Evolutionary conservation across 2,329 filamentous ascomycete species (phyloP), one percentile per base, ranked within the genome.

Genomic region (Cadophora malorum): DNA sequence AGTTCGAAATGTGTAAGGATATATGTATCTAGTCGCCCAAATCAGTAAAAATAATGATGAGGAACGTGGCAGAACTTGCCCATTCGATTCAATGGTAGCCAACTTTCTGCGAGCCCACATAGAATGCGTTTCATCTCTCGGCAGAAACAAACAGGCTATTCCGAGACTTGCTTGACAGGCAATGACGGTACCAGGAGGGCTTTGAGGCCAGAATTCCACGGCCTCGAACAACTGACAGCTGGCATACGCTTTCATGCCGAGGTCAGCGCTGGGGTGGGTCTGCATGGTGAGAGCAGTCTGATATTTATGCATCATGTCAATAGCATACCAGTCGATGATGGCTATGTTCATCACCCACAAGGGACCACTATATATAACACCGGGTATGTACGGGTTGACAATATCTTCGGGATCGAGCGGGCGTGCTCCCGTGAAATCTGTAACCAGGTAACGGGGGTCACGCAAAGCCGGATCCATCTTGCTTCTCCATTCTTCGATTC

Each of bases 101-200:
- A 97, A 89, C 78, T 92, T 95, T 73, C 86, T 85, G 69, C 93
- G 88, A 71, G 90, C 85, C 94, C 94, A 98, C 83, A 89, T 88
- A 10, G 88, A 86, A 76, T 96, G 89, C 71, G 84, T 88, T 31
- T 82, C 76, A 69, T 97, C 91, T 70, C 88, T 89, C 0, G 91
- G 93, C n/a, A 97, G 80, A 76, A 96, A 96, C 63, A 97, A 82
- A 12, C 88, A 86, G 1, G 91, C 88, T 67, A 97, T 90, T 0
- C 89, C 90, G 45, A 98, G 81, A 73, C 88, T 89, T 14, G 92
- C 88, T 76, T 97, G 93, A 52, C 91, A 87, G 52, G 90, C 85
- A 33, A 96, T 82, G 16, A 95, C 80, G 14, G 88, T 86, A 0
- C 93, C 93, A 31, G 86, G 86, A 0, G 91, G 91, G 23, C 88